Evolutionary conservation across 2,329 filamentous ascomycete species (phyloP), one percentile per base, ranked within the genome.

Genomic region (Chrysosporium keratinophilum): DNA sequence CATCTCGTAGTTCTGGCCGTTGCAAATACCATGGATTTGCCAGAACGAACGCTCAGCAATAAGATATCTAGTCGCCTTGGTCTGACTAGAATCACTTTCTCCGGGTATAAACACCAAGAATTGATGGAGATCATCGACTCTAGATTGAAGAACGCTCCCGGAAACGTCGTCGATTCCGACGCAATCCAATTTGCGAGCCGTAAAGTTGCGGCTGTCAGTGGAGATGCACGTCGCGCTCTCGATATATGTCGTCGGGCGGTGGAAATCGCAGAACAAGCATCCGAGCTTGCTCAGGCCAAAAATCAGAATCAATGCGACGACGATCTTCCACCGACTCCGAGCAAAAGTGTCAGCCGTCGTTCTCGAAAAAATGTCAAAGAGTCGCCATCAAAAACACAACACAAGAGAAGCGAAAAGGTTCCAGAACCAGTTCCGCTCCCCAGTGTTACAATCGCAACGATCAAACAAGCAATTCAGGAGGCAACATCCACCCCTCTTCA

Each of bases 1-100:
- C 82, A 90, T 47, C 77, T 98, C 43, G 96, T 98, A 67, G 94
- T 98, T 5, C 81, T 98, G 5, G 94, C 94, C 10, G 93, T 98
- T 15, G 94, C 93, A 50, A 98, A 98, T 69, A 98, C 93, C 20
- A 98, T 98, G 93, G 93, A 98, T 71, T 73, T 98, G 55, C 93
- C 93, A 0, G 93, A 98, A 70, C 79, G 93, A 65, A 98, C 93
- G 0, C 76, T 98, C 37, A 95, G 88, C 71, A 98, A 98, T 74
- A 98, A 98, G 70, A 98, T 98, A 68, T 95, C 88, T 66, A 95
- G 88, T 68, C 83, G 93, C 62, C 73, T 93, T 35, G 87, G 91
- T 19, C 76, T 98, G 47, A 96, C 90, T 6, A 82, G 94, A 64
- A 96, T 98, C 65, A 96, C 93, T 0, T 98, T 98, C 63, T 88